A percentile compares a stretch with the other conserved stretches of the same genome.
Conservation (phyloP, 306 rosid species). For the Potentilla sterilis region DNA sequence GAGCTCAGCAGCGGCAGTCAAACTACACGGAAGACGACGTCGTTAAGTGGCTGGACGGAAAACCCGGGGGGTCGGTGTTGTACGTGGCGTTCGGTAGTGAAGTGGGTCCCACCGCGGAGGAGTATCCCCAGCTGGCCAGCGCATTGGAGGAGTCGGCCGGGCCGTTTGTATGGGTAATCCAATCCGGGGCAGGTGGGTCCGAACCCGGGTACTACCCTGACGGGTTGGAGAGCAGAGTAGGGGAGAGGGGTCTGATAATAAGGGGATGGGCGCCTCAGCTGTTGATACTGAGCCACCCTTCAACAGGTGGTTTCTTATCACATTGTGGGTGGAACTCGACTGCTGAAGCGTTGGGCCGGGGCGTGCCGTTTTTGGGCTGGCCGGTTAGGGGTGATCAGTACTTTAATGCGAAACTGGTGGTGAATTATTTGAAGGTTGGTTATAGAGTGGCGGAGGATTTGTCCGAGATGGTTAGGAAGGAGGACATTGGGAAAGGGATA, state of each 20-base stretch:
- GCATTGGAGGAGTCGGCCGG: conserved; percentile 16
- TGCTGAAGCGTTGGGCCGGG: conserved; percentile 13
- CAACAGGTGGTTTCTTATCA: conserved; percentile 28
- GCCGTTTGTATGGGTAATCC: conserved; percentile 26
- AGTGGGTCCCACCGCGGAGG: conserved; percentile 14
- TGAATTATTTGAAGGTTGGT: conserved; percentile 13
- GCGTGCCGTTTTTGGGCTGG: conserved; percentile 35
- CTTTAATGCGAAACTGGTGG: conserved; percentile 25
- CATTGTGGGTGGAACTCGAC: conserved; percentile 32
- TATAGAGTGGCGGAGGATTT: conserved; percentile 13
- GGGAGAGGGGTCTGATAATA: conserved; percentile 15
- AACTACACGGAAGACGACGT: conserved; percentile 16
- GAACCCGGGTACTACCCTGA: conserved; percentile 1
- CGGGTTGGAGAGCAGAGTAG: conserved; percentile 11
- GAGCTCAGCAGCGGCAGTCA: neutral
- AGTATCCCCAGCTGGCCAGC: conserved; percentile 14
- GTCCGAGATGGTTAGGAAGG: conserved; percentile 15
- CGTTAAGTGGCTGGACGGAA: conserved; percentile 4
- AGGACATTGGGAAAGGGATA: conserved; percentile 17
- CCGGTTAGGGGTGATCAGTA: conserved; percentile 32
- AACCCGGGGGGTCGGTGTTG: conserved; percentile 10
- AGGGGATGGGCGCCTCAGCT: conserved; percentile 25
- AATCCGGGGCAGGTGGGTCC: conserved; percentile 2
- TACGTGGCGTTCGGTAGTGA: conserved; percentile 27
- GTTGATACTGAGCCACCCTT: conserved; percentile 20